Conservation (phyloP, 2,329 filamentous ascomycete species). For the Chaetomium globosum region DNA sequence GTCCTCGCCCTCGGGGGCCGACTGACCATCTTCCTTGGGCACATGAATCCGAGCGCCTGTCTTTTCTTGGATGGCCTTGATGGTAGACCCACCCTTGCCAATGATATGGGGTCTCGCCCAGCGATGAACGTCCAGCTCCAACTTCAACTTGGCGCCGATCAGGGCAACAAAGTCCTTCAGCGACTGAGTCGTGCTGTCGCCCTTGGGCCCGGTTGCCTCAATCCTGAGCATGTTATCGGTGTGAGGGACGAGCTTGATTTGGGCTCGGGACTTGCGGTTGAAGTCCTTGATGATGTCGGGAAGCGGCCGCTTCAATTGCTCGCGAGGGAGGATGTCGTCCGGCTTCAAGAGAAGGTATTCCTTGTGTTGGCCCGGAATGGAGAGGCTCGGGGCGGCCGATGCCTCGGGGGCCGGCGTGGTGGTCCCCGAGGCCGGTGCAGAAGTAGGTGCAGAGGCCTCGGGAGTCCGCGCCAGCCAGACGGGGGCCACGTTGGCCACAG, state of each 20-base stretch:
- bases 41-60: constrained; percentile 90
- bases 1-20: constrained; percentile 67
- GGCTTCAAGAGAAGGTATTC: constrained; percentile 75
- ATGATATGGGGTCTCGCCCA: constrained; percentile 89
- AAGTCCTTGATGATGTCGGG: constrained; percentile 86
- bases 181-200: constrained; percentile 81
- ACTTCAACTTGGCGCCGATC: constrained; percentile 81
- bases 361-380: constrained; percentile 79
- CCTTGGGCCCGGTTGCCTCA: constrained; percentile 75
- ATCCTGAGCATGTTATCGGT: constrained; percentile 75
- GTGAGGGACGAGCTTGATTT: constrained; percentile 74
- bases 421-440: constrained; percentile 64
- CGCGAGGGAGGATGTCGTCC: constrained; percentile 73
- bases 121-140: constrained; percentile 78
- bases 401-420: constrained; percentile 47
- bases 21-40: constrained; percentile 71
- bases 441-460: constrained; percentile 64
- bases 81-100: constrained; percentile 84
- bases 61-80: constrained; percentile 85
- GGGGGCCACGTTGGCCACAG: constrained; percentile 46
- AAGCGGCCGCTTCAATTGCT: constrained; percentile 81
- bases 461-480: constrained; percentile 58
- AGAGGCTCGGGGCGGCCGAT: constrained; percentile 59
- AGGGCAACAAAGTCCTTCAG: constrained; percentile 87
- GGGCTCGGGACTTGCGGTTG: constrained; percentile 87